A percentile compares a stretch with the other conserved stretches of the same genome.
Conservation (phyloP, 495 filamentous ascomycete species). For the Neohortaea acidophila region DNA sequence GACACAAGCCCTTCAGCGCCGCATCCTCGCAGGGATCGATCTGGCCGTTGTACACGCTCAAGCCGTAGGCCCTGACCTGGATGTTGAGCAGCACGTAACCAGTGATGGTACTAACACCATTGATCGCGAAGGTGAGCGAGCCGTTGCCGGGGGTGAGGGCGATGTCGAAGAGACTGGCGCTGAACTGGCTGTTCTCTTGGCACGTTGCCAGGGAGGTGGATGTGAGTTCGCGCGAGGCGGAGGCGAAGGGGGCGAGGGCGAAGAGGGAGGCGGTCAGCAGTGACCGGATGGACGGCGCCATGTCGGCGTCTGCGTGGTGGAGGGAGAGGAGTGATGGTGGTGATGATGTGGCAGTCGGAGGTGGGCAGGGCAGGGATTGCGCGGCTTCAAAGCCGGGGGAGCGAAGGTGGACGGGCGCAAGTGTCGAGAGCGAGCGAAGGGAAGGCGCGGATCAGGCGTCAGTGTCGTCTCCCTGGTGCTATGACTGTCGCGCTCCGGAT, state of each 20-base stretch:
- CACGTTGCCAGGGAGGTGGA: constrained; percentile 30
- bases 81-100: constrained; percentile 73
- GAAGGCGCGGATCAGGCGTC: too few relatives aligned
- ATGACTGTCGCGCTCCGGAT: too few relatives aligned
- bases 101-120: constrained; percentile 69
- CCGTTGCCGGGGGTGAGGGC: constrained; percentile 63
- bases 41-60: constrained; percentile 43
- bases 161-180: constrained; percentile 71
- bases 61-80: constrained; percentile 68
- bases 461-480: too few relatives aligned
- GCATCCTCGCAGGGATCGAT: constrained; percentile 60
- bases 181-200: constrained; percentile 54
- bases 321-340: not conserved
- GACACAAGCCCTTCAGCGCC: constrained; percentile 64
- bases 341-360: not conserved
- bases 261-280: constrained; percentile 10
- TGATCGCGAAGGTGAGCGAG: constrained; percentile 56
- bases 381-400: constrained; percentile 1
- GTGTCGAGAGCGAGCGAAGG: too few relatives aligned
- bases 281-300: constrained; percentile 12
- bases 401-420: too few relatives aligned
- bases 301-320: constrained; percentile 10
- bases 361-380: constrained; percentile 1
- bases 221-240: constrained; percentile 24
- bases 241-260: constrained; percentile 8